A percentile compares a stretch with the other conserved stretches of the same genome.
Evolutionary conservation across 257 asterid genomes (phyloP).

Genomic region (Thymus quinquecostatus): DNA sequence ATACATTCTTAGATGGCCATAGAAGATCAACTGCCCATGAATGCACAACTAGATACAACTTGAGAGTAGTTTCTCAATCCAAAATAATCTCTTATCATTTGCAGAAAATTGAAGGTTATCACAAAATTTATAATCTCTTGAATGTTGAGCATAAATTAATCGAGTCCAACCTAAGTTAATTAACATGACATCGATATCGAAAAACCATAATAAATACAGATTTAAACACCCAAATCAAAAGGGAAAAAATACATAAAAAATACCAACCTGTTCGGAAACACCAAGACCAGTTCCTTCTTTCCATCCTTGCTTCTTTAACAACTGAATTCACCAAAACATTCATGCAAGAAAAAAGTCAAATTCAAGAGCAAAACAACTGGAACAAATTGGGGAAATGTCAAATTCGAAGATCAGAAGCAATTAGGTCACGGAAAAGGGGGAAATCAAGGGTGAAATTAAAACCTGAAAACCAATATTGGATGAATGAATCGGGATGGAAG

Average conservation of each 20-base stretch:
- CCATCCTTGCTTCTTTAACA: conserved; percentile 94
- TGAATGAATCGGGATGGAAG: conserved; percentile 53
- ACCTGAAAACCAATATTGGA: conserved; percentile 65
- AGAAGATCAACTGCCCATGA: background rate
- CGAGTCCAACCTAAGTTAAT: background rate
- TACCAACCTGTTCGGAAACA: conserved; percentile 65
- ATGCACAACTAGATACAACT: background rate
- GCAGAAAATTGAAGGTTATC: background rate
- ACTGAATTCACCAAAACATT: conserved; percentile 41
- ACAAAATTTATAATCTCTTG: background rate
- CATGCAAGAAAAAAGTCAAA: background rate
- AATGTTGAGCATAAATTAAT: background rate
- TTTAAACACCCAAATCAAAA: background rate
- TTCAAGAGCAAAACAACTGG: conserved; percentile 1
- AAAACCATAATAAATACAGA: background rate
- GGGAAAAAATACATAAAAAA: background rate
- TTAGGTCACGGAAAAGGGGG: background rate
- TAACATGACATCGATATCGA: background rate
- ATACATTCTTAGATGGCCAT: background rate
- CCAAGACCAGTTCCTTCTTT: conserved; percentile 93
- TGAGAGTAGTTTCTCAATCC: background rate
- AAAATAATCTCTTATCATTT: background rate
- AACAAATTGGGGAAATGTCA: background rate
- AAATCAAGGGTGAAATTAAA: background rate
- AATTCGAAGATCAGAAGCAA: background rate